Conservation (phyloP, 2,329 filamentous ascomycete species). For the Akanthomyces lecanii region DNA sequence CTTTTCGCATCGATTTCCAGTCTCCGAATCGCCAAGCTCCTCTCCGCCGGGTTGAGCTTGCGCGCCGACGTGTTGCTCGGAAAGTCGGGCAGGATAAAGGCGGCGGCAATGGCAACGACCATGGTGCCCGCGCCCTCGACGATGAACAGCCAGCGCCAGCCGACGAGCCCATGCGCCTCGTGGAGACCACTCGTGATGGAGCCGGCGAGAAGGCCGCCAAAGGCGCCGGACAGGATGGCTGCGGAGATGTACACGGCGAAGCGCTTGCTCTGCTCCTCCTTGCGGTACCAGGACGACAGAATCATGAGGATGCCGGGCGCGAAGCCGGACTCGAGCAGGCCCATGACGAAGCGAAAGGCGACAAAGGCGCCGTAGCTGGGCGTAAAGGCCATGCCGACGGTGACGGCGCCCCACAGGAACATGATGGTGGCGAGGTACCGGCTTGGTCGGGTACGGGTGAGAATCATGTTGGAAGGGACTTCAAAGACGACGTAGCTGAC, state of each 20-base stretch:
- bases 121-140: slow-evolving; percentile 63
- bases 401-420: slow-evolving; percentile 50
- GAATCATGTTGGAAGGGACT: slow-evolving; percentile 51
- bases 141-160: slow-evolving; percentile 58
- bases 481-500: slow-evolving; percentile 53
- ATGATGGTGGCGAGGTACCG: slow-evolving; percentile 52
- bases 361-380: slow-evolving; percentile 42
- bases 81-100: slow-evolving; percentile 71
- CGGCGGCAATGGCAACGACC: slow-evolving; percentile 57
- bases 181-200: slow-evolving; percentile 55
- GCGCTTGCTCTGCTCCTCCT: slow-evolving; percentile 50
- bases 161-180: slow-evolving; percentile 56
- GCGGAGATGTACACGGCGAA: slow-evolving; percentile 53
- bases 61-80: slow-evolving; percentile 56
- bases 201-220: slow-evolving; percentile 53
- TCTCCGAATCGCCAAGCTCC: slow-evolving; percentile 60
- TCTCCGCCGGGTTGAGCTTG: slow-evolving; percentile 62
- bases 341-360: slow-evolving; percentile 44
- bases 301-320: slow-evolving; percentile 55
- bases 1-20: slow-evolving; percentile 63
- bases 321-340: slow-evolving; percentile 52
- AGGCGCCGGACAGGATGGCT: slow-evolving; percentile 53
- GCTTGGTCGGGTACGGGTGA: slow-evolving; percentile 50
- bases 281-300: slow-evolving; percentile 52
- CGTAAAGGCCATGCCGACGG: slow-evolving; percentile 50